Percentiles rank a stretch among this genome's conserved stretches.
Conservation (phyloP, 2,329 filamentous ascomycete species). For the Colletotrichum theobromicola region DNA sequence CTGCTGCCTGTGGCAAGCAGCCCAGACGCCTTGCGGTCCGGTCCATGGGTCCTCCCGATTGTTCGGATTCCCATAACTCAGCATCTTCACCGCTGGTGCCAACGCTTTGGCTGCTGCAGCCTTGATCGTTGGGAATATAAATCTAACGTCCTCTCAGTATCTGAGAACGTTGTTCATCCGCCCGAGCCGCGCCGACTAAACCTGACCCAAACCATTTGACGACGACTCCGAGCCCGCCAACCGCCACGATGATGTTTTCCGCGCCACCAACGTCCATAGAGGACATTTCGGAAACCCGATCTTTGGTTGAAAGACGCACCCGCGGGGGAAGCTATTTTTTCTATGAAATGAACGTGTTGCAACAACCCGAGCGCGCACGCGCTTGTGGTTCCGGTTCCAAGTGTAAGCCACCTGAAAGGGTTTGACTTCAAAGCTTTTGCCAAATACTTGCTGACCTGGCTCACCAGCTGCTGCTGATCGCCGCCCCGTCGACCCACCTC, state of each 20-base stretch:
- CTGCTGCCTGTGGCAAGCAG: background rate
- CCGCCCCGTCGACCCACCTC: conserved; percentile 90
- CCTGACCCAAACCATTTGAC: background rate
- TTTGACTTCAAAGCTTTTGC: conserved; percentile 20
- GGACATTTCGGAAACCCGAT: background rate
- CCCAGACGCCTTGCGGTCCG: background rate
- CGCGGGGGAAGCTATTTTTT: conserved; percentile 78
- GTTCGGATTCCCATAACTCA: background rate
- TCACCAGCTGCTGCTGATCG: conserved; percentile 79
- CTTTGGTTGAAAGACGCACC: conserved; percentile 46
- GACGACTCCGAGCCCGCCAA: background rate
- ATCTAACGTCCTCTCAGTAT: background rate
- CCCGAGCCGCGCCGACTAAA: background rate
- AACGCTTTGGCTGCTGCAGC: background rate
- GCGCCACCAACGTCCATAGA: background rate
- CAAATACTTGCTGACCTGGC: conserved; percentile 21
- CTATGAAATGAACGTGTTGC: conserved; percentile 85
- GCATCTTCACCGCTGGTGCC: background rate
- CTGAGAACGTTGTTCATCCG: background rate
- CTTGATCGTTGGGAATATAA: background rate
- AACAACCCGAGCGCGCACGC: conserved; percentile 92
- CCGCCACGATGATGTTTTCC: background rate
- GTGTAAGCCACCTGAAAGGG: conserved; percentile 62
- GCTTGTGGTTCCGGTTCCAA: conserved; percentile 96
- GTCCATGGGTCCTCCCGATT: background rate